Base-by-base conservation (phyloP, 352 stramenopile species). In the Globisporangium irregulare region DNA sequence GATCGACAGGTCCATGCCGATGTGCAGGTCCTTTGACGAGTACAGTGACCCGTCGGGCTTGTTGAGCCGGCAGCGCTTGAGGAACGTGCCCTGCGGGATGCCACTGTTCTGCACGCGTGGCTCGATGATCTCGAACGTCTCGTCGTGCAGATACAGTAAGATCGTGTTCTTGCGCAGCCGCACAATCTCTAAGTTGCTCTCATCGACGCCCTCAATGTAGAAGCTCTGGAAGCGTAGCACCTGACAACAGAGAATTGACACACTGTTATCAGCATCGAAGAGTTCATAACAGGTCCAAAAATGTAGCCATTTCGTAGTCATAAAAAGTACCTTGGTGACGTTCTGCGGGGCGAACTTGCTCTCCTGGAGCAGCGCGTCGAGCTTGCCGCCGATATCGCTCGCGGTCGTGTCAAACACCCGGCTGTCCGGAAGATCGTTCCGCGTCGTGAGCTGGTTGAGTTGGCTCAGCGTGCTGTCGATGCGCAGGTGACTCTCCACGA, bases 101-200 rank as follows among this genome's bases (percentile, higher is more conserved):
- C 92, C 92, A 62, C 84, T 94, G 77, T 97, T 97, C 48, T 79
- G 66, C 5, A 81, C 72, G 43, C 81, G 82, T 34, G 87, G 78
- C 74, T 97, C 92, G 58, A 92, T 89, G 66, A 98, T 95, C 78
- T 97, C 79, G 46, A 97, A 92, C 25, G 85, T 96, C 58, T 96
- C 84, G 68, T 97, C 91, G 29, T 86, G 75, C 32, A 97, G 76
- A 65, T 96, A 96, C 15, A 90, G 72, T 62, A 98, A 56, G 20
- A 93, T 82, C n/a, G 83, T 80, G 67, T 84, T 94, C 57, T 79
- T 92, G 69, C 79, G 92, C 36, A 90, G 73, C 4, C 77, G 82
- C 43, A 93, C 77, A 54, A 91, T 54, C 69, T 96, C 92, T 25
- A 87, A 68, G 57, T 90, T 89, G 73, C 82, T 92, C 38, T 97